Conservation (phyloP, 371 early-diverging fungal species). For the Actinomucor elegans region DNA sequence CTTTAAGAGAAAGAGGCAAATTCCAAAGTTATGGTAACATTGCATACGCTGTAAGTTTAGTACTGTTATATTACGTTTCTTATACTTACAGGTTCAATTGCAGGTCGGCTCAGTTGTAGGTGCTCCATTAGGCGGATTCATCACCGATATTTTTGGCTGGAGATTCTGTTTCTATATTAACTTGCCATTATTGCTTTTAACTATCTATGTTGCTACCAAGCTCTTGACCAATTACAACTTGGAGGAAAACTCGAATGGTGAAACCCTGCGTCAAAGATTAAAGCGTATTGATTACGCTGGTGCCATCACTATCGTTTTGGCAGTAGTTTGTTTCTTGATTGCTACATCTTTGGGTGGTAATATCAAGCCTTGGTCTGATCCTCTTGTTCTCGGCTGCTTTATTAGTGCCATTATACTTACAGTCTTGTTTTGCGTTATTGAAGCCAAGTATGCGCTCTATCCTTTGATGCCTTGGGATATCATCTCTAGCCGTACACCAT, state of each 20-base stretch:
- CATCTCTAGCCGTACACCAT: slow-evolving; percentile 25
- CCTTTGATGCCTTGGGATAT: slow-evolving; percentile 60
- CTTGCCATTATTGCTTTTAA: slow-evolving; percentile 62
- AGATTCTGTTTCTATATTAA: slow-evolving; percentile 81
- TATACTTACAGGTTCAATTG: not conserved
- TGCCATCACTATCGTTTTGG: slow-evolving; percentile 42
- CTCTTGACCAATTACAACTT: slow-evolving; percentile 38
- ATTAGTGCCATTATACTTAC: slow-evolving; percentile 42
- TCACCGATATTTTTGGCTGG: slow-evolving; percentile 59
- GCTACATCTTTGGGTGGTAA: slow-evolving; percentile 65
- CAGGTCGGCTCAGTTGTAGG: slow-evolving; percentile 33
- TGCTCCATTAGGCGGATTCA: slow-evolving; percentile 52
- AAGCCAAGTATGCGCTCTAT: slow-evolving; percentile 56
- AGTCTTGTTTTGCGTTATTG: slow-evolving; percentile 51
- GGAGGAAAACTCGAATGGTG: slow-evolving; percentile 14
- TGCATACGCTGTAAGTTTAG: slow-evolving; percentile 34
- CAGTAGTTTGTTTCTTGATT: slow-evolving; percentile 54
- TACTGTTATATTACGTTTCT: not conserved
- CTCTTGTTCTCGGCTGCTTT: slow-evolving; percentile 50
- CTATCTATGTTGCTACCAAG: slow-evolving; percentile 21
- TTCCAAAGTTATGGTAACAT: slow-evolving; percentile 51
- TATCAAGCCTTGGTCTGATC: slow-evolving; percentile 58
- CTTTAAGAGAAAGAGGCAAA: slow-evolving; percentile 51
- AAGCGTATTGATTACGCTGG: slow-evolving; percentile 66
- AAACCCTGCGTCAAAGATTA: slow-evolving; percentile 28